Percentiles rank a stretch among this genome's conserved stretches.
phyloP scores from a whole-genome alignment of 441 rosid genomes.

The Macaranga tanarius region DNA sequence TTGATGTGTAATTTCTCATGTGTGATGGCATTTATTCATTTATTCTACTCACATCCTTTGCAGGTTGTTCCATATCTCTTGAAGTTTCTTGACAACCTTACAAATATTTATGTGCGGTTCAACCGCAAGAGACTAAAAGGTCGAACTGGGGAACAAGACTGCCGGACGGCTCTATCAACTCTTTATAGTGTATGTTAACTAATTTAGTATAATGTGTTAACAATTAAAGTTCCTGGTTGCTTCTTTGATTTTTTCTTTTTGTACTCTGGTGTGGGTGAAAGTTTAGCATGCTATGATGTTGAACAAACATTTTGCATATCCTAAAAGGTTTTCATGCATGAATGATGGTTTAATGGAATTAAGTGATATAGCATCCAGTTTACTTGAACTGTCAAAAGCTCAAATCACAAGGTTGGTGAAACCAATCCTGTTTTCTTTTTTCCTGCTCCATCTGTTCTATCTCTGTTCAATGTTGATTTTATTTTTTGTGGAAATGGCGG shows the following conservation, averaged over 20 bases:
- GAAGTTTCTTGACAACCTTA: slow-evolving; percentile 93
- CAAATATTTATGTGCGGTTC: slow-evolving; percentile 92
- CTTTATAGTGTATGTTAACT: slow-evolving; percentile 67
- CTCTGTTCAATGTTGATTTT: too few species aligned
- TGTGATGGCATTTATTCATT: background rate
- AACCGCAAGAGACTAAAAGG: slow-evolving; percentile 98
- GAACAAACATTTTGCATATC: background rate
- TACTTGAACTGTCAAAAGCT: background rate
- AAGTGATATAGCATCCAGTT: background rate
- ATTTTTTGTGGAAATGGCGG: too few species aligned
- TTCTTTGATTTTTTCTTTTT: background rate
- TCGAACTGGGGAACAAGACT: slow-evolving; percentile 88
- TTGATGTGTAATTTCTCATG: background rate
- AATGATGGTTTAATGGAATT: background rate
- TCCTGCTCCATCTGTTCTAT: too few species aligned
- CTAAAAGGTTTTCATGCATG: background rate
- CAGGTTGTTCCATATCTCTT: slow-evolving; percentile 97
- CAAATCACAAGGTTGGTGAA: background rate
- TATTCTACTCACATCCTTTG: slow-evolving; percentile 16
- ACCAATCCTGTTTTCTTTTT: too few species aligned
- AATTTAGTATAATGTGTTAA: slow-evolving; percentile 1
- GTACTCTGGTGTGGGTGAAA: background rate
- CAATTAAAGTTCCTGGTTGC: background rate
- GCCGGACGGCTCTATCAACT: slow-evolving; percentile 85
- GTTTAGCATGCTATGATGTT: background rate